phyloP scores from a whole-genome alignment of 2,329 filamentous ascomycete species.

The Pyrenochaeta sp. region DNA sequence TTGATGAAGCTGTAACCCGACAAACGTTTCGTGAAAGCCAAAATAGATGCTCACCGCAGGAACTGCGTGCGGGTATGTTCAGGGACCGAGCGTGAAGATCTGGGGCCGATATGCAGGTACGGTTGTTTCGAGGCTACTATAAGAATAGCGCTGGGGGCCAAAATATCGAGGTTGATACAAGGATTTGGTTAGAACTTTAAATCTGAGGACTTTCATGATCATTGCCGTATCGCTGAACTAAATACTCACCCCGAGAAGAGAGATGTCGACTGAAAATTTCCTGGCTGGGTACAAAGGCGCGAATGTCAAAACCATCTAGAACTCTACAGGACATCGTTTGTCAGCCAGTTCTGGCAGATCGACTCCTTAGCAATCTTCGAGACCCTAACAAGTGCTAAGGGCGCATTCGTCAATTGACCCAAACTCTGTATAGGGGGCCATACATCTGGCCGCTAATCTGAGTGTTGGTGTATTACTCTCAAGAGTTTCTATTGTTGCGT shows the following conservation, averaged over 20 bases:
- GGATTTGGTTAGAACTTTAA: not conserved
- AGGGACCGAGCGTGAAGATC: slow-evolving; percentile 14
- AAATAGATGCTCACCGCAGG: not conserved
- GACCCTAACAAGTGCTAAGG: too few relatives aligned
- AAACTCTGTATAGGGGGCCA: too few relatives aligned
- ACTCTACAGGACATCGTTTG: not conserved
- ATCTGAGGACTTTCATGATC: not conserved
- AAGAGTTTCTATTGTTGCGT: not conserved
- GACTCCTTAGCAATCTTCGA: not conserved
- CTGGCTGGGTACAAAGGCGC: slow-evolving; percentile 8
- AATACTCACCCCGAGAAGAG: not conserved
- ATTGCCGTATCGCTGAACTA: not conserved
- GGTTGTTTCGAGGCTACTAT: slow-evolving; percentile 3
- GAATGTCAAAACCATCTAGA: slow-evolving; percentile 10
- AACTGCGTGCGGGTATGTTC: slow-evolving; percentile 9
- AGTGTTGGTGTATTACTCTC: too few relatives aligned
- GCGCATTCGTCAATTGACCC: too few relatives aligned
- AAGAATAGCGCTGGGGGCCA: slow-evolving; percentile 22
- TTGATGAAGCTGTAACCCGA: too few relatives aligned
- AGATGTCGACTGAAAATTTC: not conserved
- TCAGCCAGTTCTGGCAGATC: slow-evolving; percentile 1
- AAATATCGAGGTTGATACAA: slow-evolving; percentile 1
- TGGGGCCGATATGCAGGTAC: slow-evolving; percentile 36
- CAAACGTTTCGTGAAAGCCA: not conserved
- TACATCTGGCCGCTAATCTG: too few relatives aligned